Conservation (phyloP, 805 yeast species). For the Kazachstania viticola region DNA sequence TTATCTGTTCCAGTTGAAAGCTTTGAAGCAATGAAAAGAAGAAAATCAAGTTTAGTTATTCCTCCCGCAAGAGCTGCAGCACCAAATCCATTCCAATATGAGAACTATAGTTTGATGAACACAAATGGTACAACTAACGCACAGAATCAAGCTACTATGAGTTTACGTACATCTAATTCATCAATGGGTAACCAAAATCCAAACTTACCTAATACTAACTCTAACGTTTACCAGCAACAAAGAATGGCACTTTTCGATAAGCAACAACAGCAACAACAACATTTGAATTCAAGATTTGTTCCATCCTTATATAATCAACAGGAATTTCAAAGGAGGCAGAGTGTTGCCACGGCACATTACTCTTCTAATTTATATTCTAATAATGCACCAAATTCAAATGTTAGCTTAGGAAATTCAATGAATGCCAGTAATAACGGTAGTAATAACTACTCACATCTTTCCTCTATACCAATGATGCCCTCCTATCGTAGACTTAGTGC, state of each 20-base stretch:
- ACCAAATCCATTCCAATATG: slow-evolving; percentile 29
- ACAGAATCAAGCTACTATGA: slow-evolving; percentile 1
- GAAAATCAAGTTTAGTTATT: slow-evolving; percentile 27
- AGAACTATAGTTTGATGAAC: slow-evolving; percentile 7
- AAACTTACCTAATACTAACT: background rate
- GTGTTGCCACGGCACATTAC: slow-evolving; percentile 23
- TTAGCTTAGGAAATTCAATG: slow-evolving; percentile 2
- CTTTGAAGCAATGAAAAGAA: slow-evolving; percentile 12
- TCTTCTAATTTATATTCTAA: background rate
- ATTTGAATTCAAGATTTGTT: slow-evolving; percentile 10
- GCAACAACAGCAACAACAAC: slow-evolving; percentile 11
- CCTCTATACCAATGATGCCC: slow-evolving; percentile 9
- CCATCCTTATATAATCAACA: slow-evolving; percentile 14
- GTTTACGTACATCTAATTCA: slow-evolving; percentile 4
- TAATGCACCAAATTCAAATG: background rate
- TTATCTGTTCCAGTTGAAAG: slow-evolving; percentile 1
- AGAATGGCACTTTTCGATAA: slow-evolving; percentile 1
- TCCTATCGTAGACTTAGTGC: slow-evolving; percentile 21
- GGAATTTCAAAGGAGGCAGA: slow-evolving; percentile 29
- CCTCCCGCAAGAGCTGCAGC: slow-evolving; percentile 38
- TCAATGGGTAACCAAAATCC: slow-evolving; percentile 3
- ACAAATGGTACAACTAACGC: background rate
- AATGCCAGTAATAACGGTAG: background rate
- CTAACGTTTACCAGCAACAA: slow-evolving; percentile 3
- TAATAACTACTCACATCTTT: slow-evolving; percentile 1